Conservation (phyloP, 2,329 filamentous ascomycete genomes). For the Colletotrichum tanaceti region DNA sequence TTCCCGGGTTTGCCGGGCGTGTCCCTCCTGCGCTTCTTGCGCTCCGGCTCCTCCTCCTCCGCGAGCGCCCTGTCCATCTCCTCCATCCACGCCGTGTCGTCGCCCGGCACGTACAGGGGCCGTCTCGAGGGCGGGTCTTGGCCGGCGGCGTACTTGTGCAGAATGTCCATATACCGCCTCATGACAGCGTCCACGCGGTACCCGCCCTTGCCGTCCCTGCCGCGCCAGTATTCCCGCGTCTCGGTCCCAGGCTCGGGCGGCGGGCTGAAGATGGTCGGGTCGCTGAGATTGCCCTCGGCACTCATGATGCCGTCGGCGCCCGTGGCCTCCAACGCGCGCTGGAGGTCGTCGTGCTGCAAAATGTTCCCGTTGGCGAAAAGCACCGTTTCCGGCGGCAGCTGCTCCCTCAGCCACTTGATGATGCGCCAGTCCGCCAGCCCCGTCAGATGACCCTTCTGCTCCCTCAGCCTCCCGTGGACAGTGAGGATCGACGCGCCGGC, state of each 20-base stretch:
- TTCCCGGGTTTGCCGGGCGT: conserved; percentile 44
- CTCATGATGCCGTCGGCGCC: conserved; percentile 95
- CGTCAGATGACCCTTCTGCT: conserved; percentile 96
- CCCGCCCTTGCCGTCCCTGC: conserved; percentile 80
- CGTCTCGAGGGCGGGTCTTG: conserved; percentile 72
- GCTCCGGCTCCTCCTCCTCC: conserved; percentile 60
- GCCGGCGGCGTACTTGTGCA: conserved; percentile 81
- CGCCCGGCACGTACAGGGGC: conserved; percentile 78
- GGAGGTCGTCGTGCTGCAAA: conserved; percentile 81
- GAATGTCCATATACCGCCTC: conserved; percentile 89
- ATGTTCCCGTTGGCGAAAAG: conserved; percentile 98
- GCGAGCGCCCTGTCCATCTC: conserved; percentile 45
- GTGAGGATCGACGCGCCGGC: conserved; percentile 94
- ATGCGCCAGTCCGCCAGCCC: conserved; percentile 93
- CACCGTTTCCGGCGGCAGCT: conserved; percentile 86
- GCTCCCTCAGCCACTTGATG: conserved; percentile 84
- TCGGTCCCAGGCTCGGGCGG: conserved; percentile 67
- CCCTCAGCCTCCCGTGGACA: conserved; percentile 86
- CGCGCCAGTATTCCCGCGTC: conserved; percentile 87
- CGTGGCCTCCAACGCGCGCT: conserved; percentile 81
- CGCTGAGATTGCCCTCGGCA: conserved; percentile 93
- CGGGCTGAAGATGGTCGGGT: conserved; percentile 85
- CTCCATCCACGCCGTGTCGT: conserved; percentile 60
- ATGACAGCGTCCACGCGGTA: conserved; percentile 90
- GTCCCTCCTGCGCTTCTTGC: conserved; percentile 63